Conservation (phyloP, 306 rosid species). For the Citrullus colocynthis region DNA sequence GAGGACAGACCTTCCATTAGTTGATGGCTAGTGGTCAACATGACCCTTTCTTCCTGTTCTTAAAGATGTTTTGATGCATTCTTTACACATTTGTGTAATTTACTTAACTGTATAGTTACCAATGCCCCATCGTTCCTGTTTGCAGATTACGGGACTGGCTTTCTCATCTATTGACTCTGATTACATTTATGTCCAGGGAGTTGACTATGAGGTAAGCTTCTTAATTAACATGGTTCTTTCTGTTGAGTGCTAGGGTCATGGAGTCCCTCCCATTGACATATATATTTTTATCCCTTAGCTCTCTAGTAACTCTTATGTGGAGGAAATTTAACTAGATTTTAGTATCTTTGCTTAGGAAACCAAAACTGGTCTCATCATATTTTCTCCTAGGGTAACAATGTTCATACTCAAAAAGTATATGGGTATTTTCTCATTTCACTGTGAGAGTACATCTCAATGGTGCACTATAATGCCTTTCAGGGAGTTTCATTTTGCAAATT, state of each 20-base stretch:
- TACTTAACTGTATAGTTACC: constrained; percentile 1
- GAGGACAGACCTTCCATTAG: not conserved
- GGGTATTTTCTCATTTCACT: not conserved
- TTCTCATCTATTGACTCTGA: constrained; percentile 66
- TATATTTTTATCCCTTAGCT: not conserved
- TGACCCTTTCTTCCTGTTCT: constrained; percentile 1
- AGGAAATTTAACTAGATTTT: not conserved
- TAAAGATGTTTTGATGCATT: not conserved
- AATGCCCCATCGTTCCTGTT: constrained; percentile 3
- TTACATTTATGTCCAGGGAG: constrained; percentile 70
- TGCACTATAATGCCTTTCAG: not conserved
- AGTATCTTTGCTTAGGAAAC: not conserved
- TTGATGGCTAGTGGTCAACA: not conserved
- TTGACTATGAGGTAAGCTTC: constrained; percentile 69
- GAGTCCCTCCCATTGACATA: not conserved
- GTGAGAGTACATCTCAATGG: not conserved
- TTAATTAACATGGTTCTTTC: not conserved
- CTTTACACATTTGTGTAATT: not conserved
- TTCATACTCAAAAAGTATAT: not conserved
- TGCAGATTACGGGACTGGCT: constrained; percentile 77
- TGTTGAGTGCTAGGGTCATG: not conserved
- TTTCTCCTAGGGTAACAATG: not conserved
- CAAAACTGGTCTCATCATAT: not conserved
- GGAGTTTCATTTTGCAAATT: not conserved
- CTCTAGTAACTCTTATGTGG: not conserved